phyloP scores from a whole-genome alignment of 2,329 filamentous ascomycete species.

The Keithomyces neogunnii region DNA sequence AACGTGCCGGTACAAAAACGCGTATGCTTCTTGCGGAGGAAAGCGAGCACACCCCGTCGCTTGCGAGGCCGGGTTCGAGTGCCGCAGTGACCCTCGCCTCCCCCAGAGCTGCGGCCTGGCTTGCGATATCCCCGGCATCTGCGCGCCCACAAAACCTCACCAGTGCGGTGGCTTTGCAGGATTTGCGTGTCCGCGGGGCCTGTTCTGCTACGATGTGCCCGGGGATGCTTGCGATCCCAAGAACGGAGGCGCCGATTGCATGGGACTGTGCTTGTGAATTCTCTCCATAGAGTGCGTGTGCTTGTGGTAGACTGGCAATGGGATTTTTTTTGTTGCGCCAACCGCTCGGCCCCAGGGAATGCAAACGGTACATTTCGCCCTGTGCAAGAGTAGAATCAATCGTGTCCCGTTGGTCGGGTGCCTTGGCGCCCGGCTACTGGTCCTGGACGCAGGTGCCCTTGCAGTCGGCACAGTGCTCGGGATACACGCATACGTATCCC shows the following conservation, averaged over 20 bases:
- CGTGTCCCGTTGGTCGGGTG: too few relatives aligned
- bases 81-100: slow-evolving; percentile 24
- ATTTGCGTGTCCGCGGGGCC: slow-evolving; percentile 15
- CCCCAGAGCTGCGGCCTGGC: slow-evolving; percentile 23
- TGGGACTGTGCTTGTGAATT: slow-evolving; percentile 21
- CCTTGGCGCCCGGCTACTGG: too few relatives aligned
- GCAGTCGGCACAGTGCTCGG: too few relatives aligned
- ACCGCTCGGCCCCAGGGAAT: too few relatives aligned
- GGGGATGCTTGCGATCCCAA: slow-evolving; percentile 19
- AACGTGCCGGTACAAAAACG: slow-evolving; percentile 19
- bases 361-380: too few relatives aligned
- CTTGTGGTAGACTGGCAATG: background rate
- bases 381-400: too few relatives aligned
- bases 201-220: slow-evolving; percentile 21
- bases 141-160: slow-evolving; percentile 14
- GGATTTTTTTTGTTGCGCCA: too few relatives aligned
- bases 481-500: too few relatives aligned
- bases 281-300: background rate
- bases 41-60: slow-evolving; percentile 13
- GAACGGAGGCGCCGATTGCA: slow-evolving; percentile 20
- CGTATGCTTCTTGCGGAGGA: slow-evolving; percentile 25
- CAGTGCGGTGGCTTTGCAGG: slow-evolving; percentile 20
- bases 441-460: too few relatives aligned
- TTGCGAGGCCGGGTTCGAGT: slow-evolving; percentile 18
- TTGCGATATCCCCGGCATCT: slow-evolving; percentile 26